Evolutionary conservation across 306 rosid genomes (phyloP).

Genomic region (Prunus campanulata): DNA sequence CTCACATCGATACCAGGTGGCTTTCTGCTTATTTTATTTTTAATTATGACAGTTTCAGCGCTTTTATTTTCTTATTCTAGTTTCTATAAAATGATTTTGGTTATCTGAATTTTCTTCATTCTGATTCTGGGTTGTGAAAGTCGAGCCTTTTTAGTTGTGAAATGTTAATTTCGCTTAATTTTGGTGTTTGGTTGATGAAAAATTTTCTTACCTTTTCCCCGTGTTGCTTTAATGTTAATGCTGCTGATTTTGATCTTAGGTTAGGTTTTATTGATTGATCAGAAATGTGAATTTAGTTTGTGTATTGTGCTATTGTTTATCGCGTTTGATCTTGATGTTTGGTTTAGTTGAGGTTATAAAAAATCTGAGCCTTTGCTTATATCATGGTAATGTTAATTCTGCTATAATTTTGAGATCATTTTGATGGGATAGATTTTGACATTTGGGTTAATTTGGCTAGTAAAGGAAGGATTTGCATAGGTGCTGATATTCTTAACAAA

Average conservation of each 20-base stretch:
- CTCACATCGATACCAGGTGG: slow-evolving; percentile 50
- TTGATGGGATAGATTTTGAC: neutral
- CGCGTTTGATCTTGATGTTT: neutral
- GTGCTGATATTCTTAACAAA: neutral
- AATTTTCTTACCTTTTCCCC: neutral
- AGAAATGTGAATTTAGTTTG: neutral
- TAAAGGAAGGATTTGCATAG: neutral
- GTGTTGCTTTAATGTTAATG: neutral
- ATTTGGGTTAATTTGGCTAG: neutral
- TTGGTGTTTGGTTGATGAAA: neutral
- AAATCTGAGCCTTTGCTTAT: neutral
- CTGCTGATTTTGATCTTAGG: neutral
- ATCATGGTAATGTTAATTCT: neutral
- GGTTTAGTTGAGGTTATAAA: neutral
- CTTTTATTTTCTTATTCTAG: too few relatives aligned
- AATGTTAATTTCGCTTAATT: neutral
- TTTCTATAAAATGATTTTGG: slow-evolving; percentile 2
- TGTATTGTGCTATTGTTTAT: neutral
- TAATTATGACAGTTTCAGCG: neutral
- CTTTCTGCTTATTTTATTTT: neutral
- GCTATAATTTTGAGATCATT: neutral
- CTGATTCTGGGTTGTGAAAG: too few relatives aligned
- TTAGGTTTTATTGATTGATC: neutral
- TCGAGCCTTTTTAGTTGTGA: neutral
- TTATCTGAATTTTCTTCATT: neutral